Conservation (phyloP, 495 filamentous ascomycete genomes). For the Neurospora sp. region DNA sequence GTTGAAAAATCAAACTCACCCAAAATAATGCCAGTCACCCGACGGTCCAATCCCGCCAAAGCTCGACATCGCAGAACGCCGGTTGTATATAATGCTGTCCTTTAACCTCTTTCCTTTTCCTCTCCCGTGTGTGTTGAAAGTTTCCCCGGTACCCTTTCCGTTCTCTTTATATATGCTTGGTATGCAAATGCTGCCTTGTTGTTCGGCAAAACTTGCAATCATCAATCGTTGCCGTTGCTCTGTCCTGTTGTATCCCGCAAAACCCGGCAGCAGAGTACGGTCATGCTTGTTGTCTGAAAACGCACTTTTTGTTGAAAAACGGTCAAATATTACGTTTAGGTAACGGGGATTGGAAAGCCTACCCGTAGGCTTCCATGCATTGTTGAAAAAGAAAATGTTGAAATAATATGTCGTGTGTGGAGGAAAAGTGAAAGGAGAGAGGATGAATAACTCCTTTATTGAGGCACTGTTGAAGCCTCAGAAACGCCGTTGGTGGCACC, state of each 20-base stretch:
- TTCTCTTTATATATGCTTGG: neutral
- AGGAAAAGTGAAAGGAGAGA: neutral
- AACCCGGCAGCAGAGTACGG: neutral
- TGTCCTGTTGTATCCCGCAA: neutral
- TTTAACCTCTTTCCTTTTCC: neutral
- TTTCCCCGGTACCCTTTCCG: neutral
- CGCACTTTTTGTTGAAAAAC: neutral
- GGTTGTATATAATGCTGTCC: neutral
- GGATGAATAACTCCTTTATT: constrained; percentile 10
- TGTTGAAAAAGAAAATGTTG: neutral
- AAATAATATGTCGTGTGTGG: neutral
- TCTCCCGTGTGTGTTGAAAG: neutral
- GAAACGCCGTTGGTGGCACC: constrained; percentile 6
- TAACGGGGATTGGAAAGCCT: neutral
- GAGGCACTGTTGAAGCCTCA: constrained; percentile 17
- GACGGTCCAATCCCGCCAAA: neutral
- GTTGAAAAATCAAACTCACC: neutral
- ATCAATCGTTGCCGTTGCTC: neutral
- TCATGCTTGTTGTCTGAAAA: neutral
- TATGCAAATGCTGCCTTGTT: neutral
- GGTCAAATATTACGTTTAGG: neutral
- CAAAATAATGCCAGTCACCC: neutral
- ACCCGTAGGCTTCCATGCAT: neutral
- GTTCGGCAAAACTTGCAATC: neutral
- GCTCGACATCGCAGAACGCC: neutral